phyloP scores from a whole-genome alignment of 192 early-diverging fungal genomes.

The Mortierella antarctica region DNA sequence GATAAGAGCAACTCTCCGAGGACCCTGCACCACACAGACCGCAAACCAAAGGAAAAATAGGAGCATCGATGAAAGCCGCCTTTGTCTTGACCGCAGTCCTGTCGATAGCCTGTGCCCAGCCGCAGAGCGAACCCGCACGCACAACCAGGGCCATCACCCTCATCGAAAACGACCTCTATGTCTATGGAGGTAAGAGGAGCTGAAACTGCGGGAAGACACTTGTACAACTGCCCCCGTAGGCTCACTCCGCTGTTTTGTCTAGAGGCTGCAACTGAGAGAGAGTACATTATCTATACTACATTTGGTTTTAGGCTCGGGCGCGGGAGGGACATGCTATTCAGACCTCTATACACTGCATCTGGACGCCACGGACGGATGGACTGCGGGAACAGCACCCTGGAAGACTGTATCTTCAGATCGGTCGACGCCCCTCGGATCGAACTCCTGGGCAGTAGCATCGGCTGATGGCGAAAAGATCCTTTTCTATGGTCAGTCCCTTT shows the following conservation, averaged over 20 bases:
- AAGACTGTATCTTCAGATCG: background rate
- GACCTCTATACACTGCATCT: conserved; percentile 39
- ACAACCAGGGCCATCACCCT: conserved; percentile 32
- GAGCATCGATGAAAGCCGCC: no score
- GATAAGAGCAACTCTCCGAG: no score
- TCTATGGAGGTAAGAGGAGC: conserved; percentile 36
- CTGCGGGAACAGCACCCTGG: conserved; percentile 27
- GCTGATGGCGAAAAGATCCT: conserved; percentile 26
- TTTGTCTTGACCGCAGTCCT: no score
- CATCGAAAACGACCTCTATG: conserved; percentile 31
- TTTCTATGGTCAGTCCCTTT: conserved; percentile 40
- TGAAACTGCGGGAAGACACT: background rate
- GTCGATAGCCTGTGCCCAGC: conserved; percentile 29
- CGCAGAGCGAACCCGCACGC: conserved; percentile 18
- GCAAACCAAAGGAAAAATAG: no score
- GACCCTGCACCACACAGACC: no score
- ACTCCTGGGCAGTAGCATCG: conserved; percentile 27
- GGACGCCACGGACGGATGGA: conserved; percentile 30
- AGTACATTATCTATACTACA: background rate
- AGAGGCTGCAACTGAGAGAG: background rate
- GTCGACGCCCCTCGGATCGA: background rate
- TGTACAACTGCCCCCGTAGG: background rate
- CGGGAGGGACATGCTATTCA: conserved; percentile 30
- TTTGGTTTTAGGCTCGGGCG: conserved; percentile 16
- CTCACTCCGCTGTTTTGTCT: background rate